Evolutionary conservation across 1,284 basidiomycete genomes (phyloP), one percentile per base, ranked within the genome.

Genomic region (Ustilago esculenta): DNA sequence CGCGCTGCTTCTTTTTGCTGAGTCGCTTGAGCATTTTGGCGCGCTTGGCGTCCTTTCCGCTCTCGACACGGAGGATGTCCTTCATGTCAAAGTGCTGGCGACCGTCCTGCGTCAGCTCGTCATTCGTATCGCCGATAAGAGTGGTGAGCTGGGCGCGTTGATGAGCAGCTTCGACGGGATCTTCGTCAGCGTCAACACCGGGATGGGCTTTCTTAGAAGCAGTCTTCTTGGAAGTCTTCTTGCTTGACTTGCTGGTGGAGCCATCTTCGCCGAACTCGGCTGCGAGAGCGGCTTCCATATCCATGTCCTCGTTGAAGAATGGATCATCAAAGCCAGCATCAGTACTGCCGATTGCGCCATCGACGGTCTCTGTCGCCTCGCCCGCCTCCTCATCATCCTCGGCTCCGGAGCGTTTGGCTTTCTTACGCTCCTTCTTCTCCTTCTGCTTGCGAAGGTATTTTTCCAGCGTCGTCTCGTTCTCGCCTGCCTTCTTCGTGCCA

Each of bases 11-110:
- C 63, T 75, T 75, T 40, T 74, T 73, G 9, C 58, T 46, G 8
- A 71, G 67, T 25, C 72, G 55, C 25, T 63, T 56, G 41, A 65
- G 66, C 32, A 70, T 48, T 51, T 72, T 74, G 32, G 49, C 56
- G 12, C 70, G 61, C 46, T 72, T 83, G 84, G 85, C 37, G 11
- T 72, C 65, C 43, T 68, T 72, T 7, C 82, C 82, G 81, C 90
- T 92, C 83, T 97, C 95, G 0, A 90, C 88, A 78, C 91, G 91
- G 49, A 98, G 82, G 30, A 97, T 88, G 32, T 93, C 89, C 77
- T 92, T 91, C 87, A 98, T 90, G 77, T 92, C 88, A 83, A 98
- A 98, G 82, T 98, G 94, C 6, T 87, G 73, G 3, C 67, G 57
- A 5, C 75, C 75, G 21, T 60, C 65, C 11, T 37, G 44, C 20